A percentile compares a stretch with the other conserved stretches of the same genome.
These are phyloP conservation scores for Neoboletus magnificus DNA, from an alignment of 768 basidiomycete genomes.

Conservation along the genomic window DNA sequence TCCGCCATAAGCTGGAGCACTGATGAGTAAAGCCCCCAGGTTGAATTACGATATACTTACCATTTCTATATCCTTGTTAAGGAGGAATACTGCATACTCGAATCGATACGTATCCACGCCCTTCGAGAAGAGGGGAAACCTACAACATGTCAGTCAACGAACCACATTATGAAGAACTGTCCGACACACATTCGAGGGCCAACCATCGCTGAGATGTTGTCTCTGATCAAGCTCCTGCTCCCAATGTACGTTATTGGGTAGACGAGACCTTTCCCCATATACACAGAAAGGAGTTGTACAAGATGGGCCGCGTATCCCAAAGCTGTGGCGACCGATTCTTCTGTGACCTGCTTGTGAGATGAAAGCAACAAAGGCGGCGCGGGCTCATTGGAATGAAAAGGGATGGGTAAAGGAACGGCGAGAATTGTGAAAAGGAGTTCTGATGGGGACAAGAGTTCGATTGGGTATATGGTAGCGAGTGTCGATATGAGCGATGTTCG, in stretches of 20 bases:
- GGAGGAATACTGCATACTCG: constrained; percentile 93
- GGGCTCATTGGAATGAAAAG: constrained; percentile 66
- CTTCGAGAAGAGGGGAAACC: constrained; percentile 93
- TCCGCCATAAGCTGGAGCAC: constrained; percentile 78
- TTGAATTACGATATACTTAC: constrained; percentile 36
- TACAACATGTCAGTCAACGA: constrained; percentile 31
- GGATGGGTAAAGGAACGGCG: constrained; percentile 87
- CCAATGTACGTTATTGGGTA: constrained; percentile 92
- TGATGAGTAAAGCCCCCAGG: constrained; percentile 2
- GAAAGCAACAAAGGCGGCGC: constrained; percentile 75
- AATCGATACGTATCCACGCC: constrained; percentile 97
- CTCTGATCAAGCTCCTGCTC: constrained; percentile 86
- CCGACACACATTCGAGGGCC: constrained; percentile 84
- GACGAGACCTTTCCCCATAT: constrained; percentile 69
- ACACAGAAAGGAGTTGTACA: constrained; percentile 75
- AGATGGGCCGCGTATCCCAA: constrained; percentile 89
- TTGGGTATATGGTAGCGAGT: constrained; percentile 81
- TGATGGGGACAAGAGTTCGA: constrained; percentile 78
- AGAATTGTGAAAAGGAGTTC: constrained; percentile 90
- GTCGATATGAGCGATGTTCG: constrained; percentile 65
- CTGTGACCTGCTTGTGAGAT: constrained; percentile 68
- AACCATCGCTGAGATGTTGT: constrained; percentile 92
- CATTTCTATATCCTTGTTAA: constrained; percentile 97
- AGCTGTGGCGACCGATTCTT: constrained; percentile 85
- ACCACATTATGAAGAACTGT: constrained; percentile 1